Evolutionary conservation across 306 rosid species (phyloP).

Genomic region (Calophaca sinica): DNA sequence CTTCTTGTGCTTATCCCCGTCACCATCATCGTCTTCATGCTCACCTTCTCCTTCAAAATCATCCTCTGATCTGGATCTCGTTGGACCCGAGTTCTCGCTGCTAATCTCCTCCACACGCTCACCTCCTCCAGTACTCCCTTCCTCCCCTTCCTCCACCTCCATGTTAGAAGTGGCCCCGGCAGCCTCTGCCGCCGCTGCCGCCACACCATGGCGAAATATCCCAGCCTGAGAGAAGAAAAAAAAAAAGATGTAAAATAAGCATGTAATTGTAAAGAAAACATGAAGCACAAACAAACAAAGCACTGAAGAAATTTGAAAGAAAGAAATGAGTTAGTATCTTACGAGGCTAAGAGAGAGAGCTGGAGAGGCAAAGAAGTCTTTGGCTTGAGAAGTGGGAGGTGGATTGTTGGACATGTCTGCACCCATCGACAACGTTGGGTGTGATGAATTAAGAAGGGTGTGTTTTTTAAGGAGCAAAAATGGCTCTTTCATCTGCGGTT

Average conservation of each 20-base stretch:
- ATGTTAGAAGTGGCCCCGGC: slow-evolving; percentile 37
- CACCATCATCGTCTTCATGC: slow-evolving; percentile 62
- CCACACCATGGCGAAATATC: slow-evolving; percentile 77
- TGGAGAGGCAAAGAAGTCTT: slow-evolving; percentile 88
- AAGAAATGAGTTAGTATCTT: neutral
- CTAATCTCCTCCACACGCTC: slow-evolving; percentile 76
- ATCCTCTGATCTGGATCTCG: slow-evolving; percentile 89
- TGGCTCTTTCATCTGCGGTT: slow-evolving; percentile 33
- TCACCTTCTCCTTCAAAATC: slow-evolving; percentile 77
- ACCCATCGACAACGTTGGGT: slow-evolving; percentile 66
- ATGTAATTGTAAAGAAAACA: neutral
- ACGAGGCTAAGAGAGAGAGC: slow-evolving; percentile 98
- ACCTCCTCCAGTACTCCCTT: slow-evolving; percentile 66
- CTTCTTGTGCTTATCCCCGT: slow-evolving; percentile 60
- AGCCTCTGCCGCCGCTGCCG: slow-evolving; percentile 38
- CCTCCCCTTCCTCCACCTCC: slow-evolving; percentile 90
- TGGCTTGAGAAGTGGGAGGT: slow-evolving; percentile 77
- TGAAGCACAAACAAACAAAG: neutral
- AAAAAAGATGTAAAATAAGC: neutral
- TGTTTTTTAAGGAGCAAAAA: slow-evolving; percentile 46
- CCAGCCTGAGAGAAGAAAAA: slow-evolving; percentile 64
- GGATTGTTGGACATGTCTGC: slow-evolving; percentile 93
- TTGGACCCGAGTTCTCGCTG: slow-evolving; percentile 86
- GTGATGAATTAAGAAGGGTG: neutral
- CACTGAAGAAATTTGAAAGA: neutral